Evolutionary conservation across 345 rosid species (phyloP), one percentile per base, ranked within the genome.

Genomic region (Pistacia integerrima): DNA sequence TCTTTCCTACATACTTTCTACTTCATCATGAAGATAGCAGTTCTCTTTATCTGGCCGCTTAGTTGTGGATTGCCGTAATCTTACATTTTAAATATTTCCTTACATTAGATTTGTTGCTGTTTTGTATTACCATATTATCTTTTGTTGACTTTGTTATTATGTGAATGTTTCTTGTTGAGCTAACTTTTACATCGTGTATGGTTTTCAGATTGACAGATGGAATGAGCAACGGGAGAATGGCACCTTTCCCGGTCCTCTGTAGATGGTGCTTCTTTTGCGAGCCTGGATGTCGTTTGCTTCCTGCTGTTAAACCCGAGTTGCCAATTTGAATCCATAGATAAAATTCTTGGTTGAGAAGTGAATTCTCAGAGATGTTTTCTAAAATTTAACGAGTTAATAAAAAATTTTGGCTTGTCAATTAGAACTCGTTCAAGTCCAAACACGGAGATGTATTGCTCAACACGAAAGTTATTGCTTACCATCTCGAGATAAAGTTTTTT

Each of bases 141-240:
- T 61, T 8, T 60, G 33, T 4, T 28, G 25, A 6, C n/a, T 13
- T 12, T 51, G 49, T 73, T n/a, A 49, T 28, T 61, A 16, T 11
- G 30, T 18, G 13, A 13, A 64, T 63, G 60, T 16, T 67, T 8
- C 67, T 72, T 41, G 35, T 69, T 60, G 60, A 7, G 57, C 60
- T 52, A 8, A 65, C 38, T 46, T 46, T 8, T 28, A 18, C 57
- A 8, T 65, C 33, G 38, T 10, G 51, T 25, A 8, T 75, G 82
- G 72, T 64, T 41, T 49, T 55, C 83, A 93, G 99, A 67, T 95
- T 55, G 99, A 95, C 1, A 87, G 82, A 79, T 95, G 99, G 99
- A 95, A 95, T 71, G 99, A 95, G 86, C 99, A 95, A 79, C 86
- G 99, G 89, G 98, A 90, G 87, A 90, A 93, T 67, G 98, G 98